Conservation (phyloP, 2,329 filamentous ascomycete species). For the Clonostachys sp. region DNA sequence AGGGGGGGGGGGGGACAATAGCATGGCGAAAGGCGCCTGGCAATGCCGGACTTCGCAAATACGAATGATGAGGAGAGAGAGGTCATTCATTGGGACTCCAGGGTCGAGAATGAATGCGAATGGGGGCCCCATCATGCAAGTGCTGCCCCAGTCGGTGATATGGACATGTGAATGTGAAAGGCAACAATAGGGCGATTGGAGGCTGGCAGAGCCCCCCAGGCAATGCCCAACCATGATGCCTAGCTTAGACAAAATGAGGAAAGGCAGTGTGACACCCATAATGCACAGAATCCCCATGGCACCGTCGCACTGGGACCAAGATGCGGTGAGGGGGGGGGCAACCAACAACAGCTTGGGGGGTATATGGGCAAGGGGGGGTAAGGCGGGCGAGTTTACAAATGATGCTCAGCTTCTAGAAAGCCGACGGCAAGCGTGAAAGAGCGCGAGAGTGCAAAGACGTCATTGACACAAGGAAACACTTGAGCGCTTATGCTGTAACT, state of each 20-base stretch:
- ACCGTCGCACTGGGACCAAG: too few species aligned
- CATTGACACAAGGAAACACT: slow-evolving; percentile 15
- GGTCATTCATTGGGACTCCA: background rate
- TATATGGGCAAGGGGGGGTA: too few species aligned
- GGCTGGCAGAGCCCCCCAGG: too few species aligned
- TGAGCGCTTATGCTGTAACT: slow-evolving; percentile 28
- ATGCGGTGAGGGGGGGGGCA: too few species aligned
- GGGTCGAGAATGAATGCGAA: slow-evolving; percentile 15
- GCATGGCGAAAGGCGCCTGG: background rate
- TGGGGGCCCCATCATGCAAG: slow-evolving; percentile 21
- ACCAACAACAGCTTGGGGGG: too few species aligned
- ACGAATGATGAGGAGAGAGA: background rate
- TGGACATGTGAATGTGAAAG: slow-evolving; percentile 1
- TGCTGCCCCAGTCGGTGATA: slow-evolving; percentile 5
- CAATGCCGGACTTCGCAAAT: background rate
- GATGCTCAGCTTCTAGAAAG: background rate
- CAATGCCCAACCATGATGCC: too few species aligned
- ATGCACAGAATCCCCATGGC: too few species aligned
- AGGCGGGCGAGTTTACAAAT: too few species aligned
- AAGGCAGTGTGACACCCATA: too few species aligned
- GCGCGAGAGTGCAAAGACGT: background rate
- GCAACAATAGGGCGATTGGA: background rate
- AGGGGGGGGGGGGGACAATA: too few species aligned
- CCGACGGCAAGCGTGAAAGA: slow-evolving; percentile 16
- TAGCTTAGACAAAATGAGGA: too few species aligned